Percentiles rank a stretch among this genome's conserved stretches.
phyloP scores from a whole-genome alignment of 345 rosid species.

The Turnera subulata region DNA sequence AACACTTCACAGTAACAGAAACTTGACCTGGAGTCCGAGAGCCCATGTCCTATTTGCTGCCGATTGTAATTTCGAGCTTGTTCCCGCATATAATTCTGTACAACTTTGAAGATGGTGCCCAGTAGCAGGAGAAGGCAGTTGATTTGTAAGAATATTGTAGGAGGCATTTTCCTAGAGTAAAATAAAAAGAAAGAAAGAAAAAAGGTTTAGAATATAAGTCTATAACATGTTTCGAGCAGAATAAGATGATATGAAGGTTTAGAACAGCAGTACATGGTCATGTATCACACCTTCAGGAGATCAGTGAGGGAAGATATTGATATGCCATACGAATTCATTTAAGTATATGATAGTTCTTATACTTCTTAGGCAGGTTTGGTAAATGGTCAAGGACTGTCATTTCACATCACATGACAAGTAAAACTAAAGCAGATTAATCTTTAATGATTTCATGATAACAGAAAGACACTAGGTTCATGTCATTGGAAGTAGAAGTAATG shows the following conservation, averaged over 20 bases:
- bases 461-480: too few species aligned
- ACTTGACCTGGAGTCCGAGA: constrained; percentile 83
- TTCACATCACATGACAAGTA: too few species aligned
- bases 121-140: constrained; percentile 53
- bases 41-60: constrained; percentile 77
- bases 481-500: too few species aligned
- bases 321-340: too few species aligned
- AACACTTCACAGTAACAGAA: constrained; percentile 8
- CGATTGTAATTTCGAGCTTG: constrained; percentile 50
- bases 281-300: background rate
- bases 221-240: background rate
- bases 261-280: too few species aligned
- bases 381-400: too few species aligned
- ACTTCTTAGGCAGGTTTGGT: too few species aligned
- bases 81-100: constrained; percentile 72
- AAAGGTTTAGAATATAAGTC: background rate
- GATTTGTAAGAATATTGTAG: too few species aligned
- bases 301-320: background rate
- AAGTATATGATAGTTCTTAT: too few species aligned
- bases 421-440: too few species aligned
- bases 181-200: background rate
- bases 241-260: background rate
- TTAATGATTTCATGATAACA: too few species aligned
- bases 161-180: constrained; percentile 59
- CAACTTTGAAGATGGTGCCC: constrained; percentile 58